A percentile compares a stretch with the other conserved stretches of the same genome.
Evolutionary conservation across 306 rosid species (phyloP).

Genomic region (Alnus rubra): DNA sequence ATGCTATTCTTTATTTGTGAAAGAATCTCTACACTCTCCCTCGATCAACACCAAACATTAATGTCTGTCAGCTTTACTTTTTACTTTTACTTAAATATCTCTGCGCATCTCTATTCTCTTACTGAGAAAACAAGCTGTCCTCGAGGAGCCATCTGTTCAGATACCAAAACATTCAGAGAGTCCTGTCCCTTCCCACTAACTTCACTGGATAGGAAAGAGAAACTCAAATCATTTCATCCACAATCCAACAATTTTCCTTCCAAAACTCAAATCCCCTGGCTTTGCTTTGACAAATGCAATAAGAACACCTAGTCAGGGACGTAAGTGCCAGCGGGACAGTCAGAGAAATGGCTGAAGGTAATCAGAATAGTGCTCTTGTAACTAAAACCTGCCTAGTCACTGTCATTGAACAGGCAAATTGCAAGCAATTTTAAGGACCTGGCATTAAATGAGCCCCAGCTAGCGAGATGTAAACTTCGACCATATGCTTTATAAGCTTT

Average conservation of each 20-base stretch:
- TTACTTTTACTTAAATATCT: too few species aligned
- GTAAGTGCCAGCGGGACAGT: conserved; percentile 82
- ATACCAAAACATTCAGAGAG: conserved; percentile 53
- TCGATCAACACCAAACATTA: too few species aligned
- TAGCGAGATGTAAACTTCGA: background rate
- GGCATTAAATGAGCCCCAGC: background rate
- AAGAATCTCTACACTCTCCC: too few species aligned
- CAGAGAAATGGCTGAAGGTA: conserved; percentile 74
- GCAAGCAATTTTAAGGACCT: background rate
- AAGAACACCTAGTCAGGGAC: conserved; percentile 76
- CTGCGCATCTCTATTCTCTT: background rate
- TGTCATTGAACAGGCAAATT: background rate
- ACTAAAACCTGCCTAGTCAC: background rate
- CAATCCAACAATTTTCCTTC: conserved; percentile 16
- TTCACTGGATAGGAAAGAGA: conserved; percentile 58
- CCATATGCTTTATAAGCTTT: background rate
- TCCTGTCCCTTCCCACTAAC: conserved; percentile 70
- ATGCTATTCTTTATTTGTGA: too few species aligned
- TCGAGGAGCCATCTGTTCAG: conserved; percentile 96
- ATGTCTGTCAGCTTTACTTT: too few species aligned
- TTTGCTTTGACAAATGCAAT: conserved; percentile 21
- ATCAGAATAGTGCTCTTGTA: background rate
- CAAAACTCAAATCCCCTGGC: conserved; percentile 18
- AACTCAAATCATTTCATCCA: conserved; percentile 19
- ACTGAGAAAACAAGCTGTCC: conserved; percentile 85